Conservation (phyloP, 2,329 filamentous ascomycete species). For the Hymenoscyphus albidus region DNA sequence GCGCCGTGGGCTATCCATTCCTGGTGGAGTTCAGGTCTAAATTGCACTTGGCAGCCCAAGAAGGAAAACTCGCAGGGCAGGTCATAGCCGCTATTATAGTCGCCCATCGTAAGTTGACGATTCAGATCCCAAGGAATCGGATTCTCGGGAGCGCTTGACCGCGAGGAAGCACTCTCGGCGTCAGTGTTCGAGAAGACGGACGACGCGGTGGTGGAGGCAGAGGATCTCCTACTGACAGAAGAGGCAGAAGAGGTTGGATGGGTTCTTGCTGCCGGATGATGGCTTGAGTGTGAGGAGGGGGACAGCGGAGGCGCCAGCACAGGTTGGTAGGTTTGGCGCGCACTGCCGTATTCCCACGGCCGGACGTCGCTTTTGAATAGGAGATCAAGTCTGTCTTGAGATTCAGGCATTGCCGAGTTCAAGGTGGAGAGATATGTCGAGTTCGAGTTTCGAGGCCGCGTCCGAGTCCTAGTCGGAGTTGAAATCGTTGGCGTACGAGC, state of each 20-base stretch:
- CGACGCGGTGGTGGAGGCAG: neutral
- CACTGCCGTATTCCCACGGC: neutral
- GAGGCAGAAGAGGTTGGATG: neutral
- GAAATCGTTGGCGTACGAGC: neutral
- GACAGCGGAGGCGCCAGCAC: neutral
- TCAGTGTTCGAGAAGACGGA: neutral
- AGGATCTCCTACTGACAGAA: neutral
- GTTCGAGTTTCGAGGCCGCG: neutral
- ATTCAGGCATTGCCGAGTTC: neutral
- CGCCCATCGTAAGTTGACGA: slow-evolving; percentile 5
- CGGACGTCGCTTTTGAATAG: neutral
- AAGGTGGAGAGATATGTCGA: neutral
- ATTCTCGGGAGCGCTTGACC: neutral
- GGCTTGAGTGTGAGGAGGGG: neutral
- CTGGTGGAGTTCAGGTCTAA: slow-evolving; percentile 38
- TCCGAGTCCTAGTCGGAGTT: neutral
- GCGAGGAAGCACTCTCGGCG: neutral
- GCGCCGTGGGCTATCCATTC: slow-evolving; percentile 47
- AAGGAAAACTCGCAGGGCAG: slow-evolving; percentile 29
- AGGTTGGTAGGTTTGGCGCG: neutral
- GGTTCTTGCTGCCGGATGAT: neutral
- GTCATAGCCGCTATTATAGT: slow-evolving; percentile 15
- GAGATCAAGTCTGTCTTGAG: neutral
- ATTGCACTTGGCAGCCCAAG: slow-evolving; percentile 37
- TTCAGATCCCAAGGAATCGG: neutral